Evolutionary conservation across 345 rosid species (phyloP).

Genomic region (Microcos paniculata): DNA sequence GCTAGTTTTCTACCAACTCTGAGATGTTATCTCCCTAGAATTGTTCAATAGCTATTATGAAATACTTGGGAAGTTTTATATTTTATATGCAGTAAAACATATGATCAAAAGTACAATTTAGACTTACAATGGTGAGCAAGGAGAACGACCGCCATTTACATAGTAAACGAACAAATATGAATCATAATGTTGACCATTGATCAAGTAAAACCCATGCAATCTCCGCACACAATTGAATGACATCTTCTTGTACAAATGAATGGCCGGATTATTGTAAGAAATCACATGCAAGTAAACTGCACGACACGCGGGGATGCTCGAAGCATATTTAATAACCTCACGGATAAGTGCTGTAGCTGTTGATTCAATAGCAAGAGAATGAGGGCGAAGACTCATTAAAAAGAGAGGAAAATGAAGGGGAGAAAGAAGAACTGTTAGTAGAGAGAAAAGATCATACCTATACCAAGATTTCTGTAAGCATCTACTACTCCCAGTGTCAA

Average conservation of each 20-base stretch:
- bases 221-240: conserved; percentile 72
- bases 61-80: background rate
- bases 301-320: conserved; percentile 57
- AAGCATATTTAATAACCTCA: conserved; percentile 78
- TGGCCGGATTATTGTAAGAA: conserved; percentile 86
- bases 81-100: background rate
- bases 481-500: conserved; percentile 89
- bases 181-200: conserved; percentile 79
- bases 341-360: conserved; percentile 77
- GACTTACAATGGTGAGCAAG: conserved; percentile 88
- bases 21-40: background rate
- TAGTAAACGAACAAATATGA: conserved; percentile 82
- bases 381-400: background rate
- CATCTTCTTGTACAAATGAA: conserved; percentile 83
- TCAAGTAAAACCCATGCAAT: conserved; percentile 72
- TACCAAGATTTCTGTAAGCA: conserved; percentile 75
- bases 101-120: conserved; percentile 11
- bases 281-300: conserved; percentile 96
- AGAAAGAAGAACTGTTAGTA: background rate
- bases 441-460: conserved; percentile 46
- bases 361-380: conserved; percentile 23
- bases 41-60: background rate
- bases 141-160: conserved; percentile 79
- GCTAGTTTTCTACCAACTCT: background rate
- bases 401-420: conserved; percentile 1